phyloP scores from a whole-genome alignment of 2,329 filamentous ascomycete genomes.

The Fusarium denticulatum region DNA sequence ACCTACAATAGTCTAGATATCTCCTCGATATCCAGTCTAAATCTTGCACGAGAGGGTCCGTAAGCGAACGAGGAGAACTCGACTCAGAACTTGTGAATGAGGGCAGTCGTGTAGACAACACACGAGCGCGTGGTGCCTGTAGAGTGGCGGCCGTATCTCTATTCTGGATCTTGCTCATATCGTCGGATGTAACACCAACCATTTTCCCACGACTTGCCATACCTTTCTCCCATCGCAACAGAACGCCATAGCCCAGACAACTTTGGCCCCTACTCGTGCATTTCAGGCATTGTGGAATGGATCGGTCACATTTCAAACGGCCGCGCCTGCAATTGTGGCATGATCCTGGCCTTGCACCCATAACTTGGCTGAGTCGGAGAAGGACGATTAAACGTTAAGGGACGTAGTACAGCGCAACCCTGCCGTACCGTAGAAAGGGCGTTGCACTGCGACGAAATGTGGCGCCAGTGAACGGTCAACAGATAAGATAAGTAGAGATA shows the following conservation, averaged over 20 bases:
- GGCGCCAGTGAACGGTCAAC: background rate
- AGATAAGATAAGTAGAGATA: background rate
- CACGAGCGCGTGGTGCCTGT: rapidly evolving
- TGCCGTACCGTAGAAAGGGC: too few species aligned
- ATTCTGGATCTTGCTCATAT: background rate
- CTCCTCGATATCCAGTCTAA: background rate
- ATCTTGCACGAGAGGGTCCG: background rate
- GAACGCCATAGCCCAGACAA: background rate
- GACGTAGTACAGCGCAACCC: too few species aligned
- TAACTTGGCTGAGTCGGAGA: background rate
- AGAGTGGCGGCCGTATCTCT: rapidly evolving
- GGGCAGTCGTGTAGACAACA: rapidly evolving
- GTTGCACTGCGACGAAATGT: rapidly evolving
- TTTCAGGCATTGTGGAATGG: background rate
- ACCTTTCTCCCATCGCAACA: background rate
- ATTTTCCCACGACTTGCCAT: background rate
- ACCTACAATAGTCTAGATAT: background rate
- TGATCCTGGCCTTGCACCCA: background rate
- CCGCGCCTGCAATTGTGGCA: background rate
- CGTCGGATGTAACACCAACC: background rate
- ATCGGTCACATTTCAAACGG: background rate
- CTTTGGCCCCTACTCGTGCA: background rate
- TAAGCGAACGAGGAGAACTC: background rate
- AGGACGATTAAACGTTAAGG: too few species aligned
- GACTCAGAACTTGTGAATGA: background rate